Percentiles rank a stretch among this genome's conserved stretches.
These are phyloP conservation scores for Leishmania major DNA, from an alignment of 208 protist genomes.

Conservation along the genomic window DNA sequence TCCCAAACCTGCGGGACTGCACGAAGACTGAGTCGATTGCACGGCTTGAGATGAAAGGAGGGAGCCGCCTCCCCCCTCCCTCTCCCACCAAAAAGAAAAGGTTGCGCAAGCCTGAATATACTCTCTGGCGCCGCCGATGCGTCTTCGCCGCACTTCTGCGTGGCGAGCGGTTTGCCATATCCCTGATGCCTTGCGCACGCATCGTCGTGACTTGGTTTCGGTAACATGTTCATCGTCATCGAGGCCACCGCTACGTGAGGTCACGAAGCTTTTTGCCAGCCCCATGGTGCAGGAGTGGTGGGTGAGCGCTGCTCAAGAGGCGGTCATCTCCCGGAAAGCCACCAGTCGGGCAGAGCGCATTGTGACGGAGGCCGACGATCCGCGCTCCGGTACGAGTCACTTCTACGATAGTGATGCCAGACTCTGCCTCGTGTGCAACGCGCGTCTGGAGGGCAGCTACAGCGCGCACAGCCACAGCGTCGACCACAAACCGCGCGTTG, in stretches of 20 bases:
- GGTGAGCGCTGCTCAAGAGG: background rate
- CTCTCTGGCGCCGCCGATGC: background rate
- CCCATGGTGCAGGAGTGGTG: conserved; percentile 2
- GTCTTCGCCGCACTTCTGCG: background rate
- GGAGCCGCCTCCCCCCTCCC: background rate
- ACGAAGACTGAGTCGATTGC: background rate
- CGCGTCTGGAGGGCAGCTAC: conserved; percentile 36
- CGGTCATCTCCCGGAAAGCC: conserved; percentile 11
- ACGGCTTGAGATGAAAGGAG: background rate
- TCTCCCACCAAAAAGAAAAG: background rate
- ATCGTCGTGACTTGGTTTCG: background rate
- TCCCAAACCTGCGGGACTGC: too few relatives aligned
- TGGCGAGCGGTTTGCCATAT: background rate
- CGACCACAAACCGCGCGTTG: conserved; percentile 56
- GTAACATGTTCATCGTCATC: background rate
- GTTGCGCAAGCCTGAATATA: background rate
- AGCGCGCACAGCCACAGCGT: conserved; percentile 36
- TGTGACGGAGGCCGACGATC: conserved; percentile 12
- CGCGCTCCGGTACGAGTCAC: background rate
- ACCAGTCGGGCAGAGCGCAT: conserved; percentile 1
- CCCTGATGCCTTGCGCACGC: background rate
- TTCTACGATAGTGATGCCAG: conserved; percentile 41
- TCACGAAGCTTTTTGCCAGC: conserved; percentile 8
- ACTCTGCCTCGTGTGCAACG: conserved; percentile 48
- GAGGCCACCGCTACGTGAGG: background rate